A percentile compares a stretch with the other conserved stretches of the same genome.
Evolutionary conservation across 2,329 filamentous ascomycete species (phyloP).

Genomic region (Cercospora beticola): DNA sequence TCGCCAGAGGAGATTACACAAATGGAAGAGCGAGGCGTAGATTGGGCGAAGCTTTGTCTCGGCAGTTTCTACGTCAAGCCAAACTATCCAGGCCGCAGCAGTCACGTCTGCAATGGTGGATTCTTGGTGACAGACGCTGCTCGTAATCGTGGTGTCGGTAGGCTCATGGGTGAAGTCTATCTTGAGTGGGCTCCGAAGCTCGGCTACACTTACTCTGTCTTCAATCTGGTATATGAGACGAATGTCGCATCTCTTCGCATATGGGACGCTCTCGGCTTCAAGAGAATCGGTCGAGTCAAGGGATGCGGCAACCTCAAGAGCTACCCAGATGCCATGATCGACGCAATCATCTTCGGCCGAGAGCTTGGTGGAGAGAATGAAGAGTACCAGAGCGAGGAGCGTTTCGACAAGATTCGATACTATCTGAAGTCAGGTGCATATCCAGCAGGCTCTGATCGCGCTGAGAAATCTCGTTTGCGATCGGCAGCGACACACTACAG

Average conservation of each 20-base stretch:
- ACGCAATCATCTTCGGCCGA: constrained; percentile 61
- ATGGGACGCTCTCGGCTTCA: constrained; percentile 90
- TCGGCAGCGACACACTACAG: constrained; percentile 96
- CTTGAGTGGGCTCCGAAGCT: constrained; percentile 55
- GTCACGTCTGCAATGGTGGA: constrained; percentile 75
- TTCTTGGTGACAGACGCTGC: constrained; percentile 51
- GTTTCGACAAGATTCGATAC: constrained; percentile 97
- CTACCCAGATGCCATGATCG: constrained; percentile 48
- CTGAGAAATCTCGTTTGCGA: constrained; percentile 90
- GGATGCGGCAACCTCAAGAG: constrained; percentile 52
- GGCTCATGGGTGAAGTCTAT: constrained; percentile 54
- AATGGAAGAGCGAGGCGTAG: constrained; percentile 50
- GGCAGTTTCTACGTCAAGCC: constrained; percentile 94
- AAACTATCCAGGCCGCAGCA: constrained; percentile 87
- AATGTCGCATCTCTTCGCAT: constrained; percentile 87
- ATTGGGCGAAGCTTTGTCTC: constrained; percentile 79
- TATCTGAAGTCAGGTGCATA: constrained; percentile 95
- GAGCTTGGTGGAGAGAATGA: constrained; percentile 64
- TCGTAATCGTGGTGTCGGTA: constrained; percentile 51
- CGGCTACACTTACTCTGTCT: constrained; percentile 88
- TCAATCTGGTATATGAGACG: constrained; percentile 92
- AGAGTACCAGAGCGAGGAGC: constrained; percentile 87
- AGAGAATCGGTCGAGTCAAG: constrained; percentile 78
- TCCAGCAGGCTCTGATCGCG: constrained; percentile 86
- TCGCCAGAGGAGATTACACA: constrained; percentile 54